A percentile compares a stretch with the other conserved stretches of the same genome.
phyloP scores from a whole-genome alignment of 306 rosid species.

The Alnus glutinosa region DNA sequence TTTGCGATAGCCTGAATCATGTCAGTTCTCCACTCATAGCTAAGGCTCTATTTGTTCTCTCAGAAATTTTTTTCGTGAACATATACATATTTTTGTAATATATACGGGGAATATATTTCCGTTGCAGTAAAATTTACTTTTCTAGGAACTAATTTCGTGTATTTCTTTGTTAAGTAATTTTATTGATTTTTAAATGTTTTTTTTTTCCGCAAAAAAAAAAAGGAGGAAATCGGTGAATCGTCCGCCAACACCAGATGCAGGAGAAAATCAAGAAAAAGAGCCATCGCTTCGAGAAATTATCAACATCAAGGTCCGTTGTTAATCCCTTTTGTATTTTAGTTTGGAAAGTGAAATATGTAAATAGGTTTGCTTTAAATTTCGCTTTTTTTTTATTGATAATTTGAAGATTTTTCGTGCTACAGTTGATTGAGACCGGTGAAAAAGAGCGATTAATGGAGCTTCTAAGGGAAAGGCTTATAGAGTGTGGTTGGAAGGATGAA shows the following conservation, averaged over 20 bases:
- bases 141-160: too few species aligned
- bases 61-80: background rate
- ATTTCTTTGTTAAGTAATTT: background rate
- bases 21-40: background rate
- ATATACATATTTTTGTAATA: too few species aligned
- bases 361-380: background rate
- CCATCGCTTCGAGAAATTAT: conserved; percentile 69
- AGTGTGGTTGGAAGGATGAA: conserved; percentile 97
- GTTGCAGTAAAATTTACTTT: too few species aligned
- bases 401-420: conserved; percentile 10
- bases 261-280: conserved; percentile 57
- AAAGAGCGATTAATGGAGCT: conserved; percentile 87
- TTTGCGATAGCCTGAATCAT: background rate
- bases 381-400: conserved; percentile 4
- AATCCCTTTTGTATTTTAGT: background rate
- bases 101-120: too few species aligned
- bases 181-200: background rate
- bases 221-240: conserved; percentile 92
- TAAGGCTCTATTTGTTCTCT: background rate
- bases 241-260: conserved; percentile 81
- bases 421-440: conserved; percentile 91
- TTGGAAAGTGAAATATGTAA: background rate
- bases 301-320: conserved; percentile 62
- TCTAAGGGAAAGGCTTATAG: conserved; percentile 87
- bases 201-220: background rate